Evolutionary conservation across 2,329 filamentous ascomycete genomes (phyloP).

Genomic region (Atkinsonella hypoxylon): DNA sequence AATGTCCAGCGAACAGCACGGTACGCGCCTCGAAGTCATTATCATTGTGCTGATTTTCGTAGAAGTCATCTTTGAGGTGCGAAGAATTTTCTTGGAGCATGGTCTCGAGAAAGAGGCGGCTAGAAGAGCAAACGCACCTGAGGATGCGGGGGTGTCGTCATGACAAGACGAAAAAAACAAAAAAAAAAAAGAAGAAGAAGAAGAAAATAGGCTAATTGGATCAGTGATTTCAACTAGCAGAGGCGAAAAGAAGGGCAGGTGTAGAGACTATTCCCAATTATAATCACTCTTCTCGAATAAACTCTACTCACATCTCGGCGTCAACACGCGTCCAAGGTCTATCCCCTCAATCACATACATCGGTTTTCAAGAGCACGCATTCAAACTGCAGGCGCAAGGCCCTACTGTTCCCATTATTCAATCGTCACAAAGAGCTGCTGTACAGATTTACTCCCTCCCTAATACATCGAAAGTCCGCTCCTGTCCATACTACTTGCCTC

Average conservation of each 20-base stretch:
- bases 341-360: too few species aligned
- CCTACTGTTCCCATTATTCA: background rate
- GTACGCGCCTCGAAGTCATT: slow-evolving; percentile 81
- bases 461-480: background rate
- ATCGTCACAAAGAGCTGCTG: background rate
- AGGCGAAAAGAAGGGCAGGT: background rate
- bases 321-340: too few species aligned
- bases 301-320: background rate
- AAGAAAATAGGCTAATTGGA: too few species aligned
- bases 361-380: too few species aligned
- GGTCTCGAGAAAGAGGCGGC: slow-evolving; percentile 22
- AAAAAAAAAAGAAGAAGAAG: too few species aligned
- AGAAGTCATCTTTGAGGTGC: slow-evolving; percentile 80
- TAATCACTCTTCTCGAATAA: background rate
- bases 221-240: background rate
- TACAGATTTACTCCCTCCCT: background rate
- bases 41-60: slow-evolving; percentile 91
- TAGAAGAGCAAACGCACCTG: slow-evolving; percentile 8
- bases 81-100: slow-evolving; percentile 57
- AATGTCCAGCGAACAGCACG: slow-evolving; percentile 81
- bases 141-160: slow-evolving; percentile 3
- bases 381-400: background rate
- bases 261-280: background rate
- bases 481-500: background rate
- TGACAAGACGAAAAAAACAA: background rate